Evolutionary conservation across 257 asterid genomes (phyloP), one percentile per base, ranked within the genome.

Genomic region (Penstemon newberryi): DNA sequence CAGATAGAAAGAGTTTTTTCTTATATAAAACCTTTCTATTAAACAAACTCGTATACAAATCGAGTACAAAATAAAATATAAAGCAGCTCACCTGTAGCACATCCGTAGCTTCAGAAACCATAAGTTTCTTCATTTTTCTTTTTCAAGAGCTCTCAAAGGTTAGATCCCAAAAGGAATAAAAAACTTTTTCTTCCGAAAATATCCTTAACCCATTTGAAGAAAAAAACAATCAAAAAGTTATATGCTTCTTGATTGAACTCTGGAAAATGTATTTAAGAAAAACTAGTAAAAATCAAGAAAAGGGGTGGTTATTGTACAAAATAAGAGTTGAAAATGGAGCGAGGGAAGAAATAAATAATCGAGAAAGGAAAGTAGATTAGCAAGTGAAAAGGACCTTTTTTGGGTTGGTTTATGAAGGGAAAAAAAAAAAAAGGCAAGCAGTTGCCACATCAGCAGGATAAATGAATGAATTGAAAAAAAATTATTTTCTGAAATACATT

Each of bases 71-170:
- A 63, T 8, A 63, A 12, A 55, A 8, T 56, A 18, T 9, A n/a
- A 37, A 69, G 71, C 13, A 10, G 47, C 79, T 70, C 67, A 89
- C 96, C 87, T 71, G 33, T 25, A 25, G 75, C 63, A 19, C 1
- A 74, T 57, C 69, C 89, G 79, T 84, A 57, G 77, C 78, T 66
- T 83, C 76, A 71, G 81, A 66, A 70, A 60, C 69, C 79, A 77
- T 80, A 25, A 70, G 7, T 75, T 63, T 61, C 69, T 74, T 67
- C 60, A 37, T 45, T 56, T 43, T 56, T 43, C 40, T 18, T 47
- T 70, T 46, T 12, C 65, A 67, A 36, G 72, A 51, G 60, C 74
- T 15, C 18, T 15, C 18, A 15, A 15, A 15, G 18, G 18, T 15
- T 25, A 25, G 33, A 25, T 37, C 25, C 63, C 63, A 44, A 51